These are phyloP conservation scores for Cordyceps javanica DNA, from an alignment of 2,329 filamentous ascomycete species.

Conservation along the genomic window DNA sequence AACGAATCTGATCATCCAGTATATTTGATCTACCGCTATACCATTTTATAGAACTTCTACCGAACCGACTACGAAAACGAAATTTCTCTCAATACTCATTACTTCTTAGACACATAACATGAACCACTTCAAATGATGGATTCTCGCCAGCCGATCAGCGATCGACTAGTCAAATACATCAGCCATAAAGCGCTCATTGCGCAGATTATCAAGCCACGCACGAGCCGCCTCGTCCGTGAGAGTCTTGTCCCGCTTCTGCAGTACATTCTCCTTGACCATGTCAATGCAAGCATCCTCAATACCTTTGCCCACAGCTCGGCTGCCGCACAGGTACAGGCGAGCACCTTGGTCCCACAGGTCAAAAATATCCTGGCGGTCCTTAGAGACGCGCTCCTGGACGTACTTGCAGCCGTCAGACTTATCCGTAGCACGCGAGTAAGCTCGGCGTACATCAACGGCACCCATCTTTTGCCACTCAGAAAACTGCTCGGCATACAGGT, in stretches of 20 bases:
- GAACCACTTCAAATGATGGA: neutral
- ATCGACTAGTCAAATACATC: constrained; percentile 53
- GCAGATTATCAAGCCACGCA: constrained; percentile 42
- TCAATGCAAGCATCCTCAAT: constrained; percentile 35
- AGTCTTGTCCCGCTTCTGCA: constrained; percentile 24
- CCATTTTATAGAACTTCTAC: no score
- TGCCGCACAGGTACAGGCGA: constrained; percentile 61
- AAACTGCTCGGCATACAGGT: constrained; percentile 55
- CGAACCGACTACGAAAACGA: no score
- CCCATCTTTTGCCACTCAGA: constrained; percentile 53
- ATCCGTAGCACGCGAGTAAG: constrained; percentile 40
- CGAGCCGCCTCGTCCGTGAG: constrained; percentile 33
- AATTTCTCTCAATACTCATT: neutral
- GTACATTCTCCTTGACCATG: constrained; percentile 28
- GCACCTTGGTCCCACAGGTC: constrained; percentile 39
- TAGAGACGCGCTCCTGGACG: constrained; percentile 39
- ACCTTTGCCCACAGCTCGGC: constrained; percentile 41
- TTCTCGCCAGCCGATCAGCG: neutral
- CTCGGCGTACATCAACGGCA: constrained; percentile 53
- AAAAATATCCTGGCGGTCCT: constrained; percentile 29
- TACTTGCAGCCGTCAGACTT: constrained; percentile 42
- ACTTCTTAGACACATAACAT: neutral
- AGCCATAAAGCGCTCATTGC: constrained; percentile 51
- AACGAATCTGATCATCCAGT: no score
- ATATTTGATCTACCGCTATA: no score